Base-by-base conservation (phyloP, 2,329 filamentous ascomycete genomes). In the Colletotrichum sp. region DNA sequence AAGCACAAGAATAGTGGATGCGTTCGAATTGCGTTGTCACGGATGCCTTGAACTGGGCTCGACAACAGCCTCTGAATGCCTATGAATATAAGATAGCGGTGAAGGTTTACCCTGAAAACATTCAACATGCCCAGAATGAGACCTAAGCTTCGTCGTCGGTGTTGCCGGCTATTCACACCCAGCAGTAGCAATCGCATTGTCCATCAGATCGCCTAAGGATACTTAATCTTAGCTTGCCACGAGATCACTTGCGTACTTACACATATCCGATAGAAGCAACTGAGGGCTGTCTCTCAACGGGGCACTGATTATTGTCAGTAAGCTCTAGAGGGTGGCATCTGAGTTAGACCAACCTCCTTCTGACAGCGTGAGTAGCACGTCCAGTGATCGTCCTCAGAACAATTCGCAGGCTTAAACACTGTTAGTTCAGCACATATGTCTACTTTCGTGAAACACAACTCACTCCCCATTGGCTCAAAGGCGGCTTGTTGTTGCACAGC, bases 251-350 rank as follows among this genome's bases (percentile, higher is more conserved):
- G n/a, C n/a, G n/a, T n/a, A n/a, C 38, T 48, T 48, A 52, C 43
- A 5, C 6, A 52, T 52, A 52, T 8, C 43, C 43, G 1, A 52
- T 52, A 52, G 43, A 52, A 2, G 43, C 43, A 1, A 24, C n/a
- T 24, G 43, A 52, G 2, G 43, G 43, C 2, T 52, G 43, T 52
- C 43, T 52, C 6, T 21, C n/a, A 1, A 52, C 43, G 10, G 43
- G 43, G 43, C 43, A 52, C n/a, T 52, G 2, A 5, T 13, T 8
- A 8, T 0, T 21, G n/a, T 52, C n/a, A 52, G n/a, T 52, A 0
- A 52, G n/a, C 0, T 52, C 43, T 0, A 0, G 3, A 7, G 1
- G 43, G 43, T 2, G 2, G 8, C n/a, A 7, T 2, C n/a, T 52
- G 4, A 21, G 43, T 21, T 21, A 0, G n/a, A 52, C 43, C 6